Conservation (phyloP, 768 basidiomycete genomes). For the Saitozyma podzolica region DNA sequence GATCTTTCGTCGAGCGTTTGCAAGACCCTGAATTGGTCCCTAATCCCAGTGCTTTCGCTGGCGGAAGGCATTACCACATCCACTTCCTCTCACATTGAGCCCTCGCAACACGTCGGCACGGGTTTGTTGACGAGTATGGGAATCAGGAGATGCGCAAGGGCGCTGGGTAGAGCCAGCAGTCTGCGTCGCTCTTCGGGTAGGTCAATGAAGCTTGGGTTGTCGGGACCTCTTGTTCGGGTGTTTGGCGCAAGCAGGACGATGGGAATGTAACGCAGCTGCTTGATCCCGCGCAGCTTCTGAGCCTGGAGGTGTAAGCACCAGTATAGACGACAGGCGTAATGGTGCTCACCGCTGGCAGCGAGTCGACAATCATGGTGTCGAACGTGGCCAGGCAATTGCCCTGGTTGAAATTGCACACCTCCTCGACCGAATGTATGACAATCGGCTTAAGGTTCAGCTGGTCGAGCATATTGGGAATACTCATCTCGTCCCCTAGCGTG, state of each 20-base stretch:
- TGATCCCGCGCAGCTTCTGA: slow-evolving; percentile 82
- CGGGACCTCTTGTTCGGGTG: slow-evolving; percentile 58
- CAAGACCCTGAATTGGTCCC: too few species aligned
- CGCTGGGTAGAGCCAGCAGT: slow-evolving; percentile 49
- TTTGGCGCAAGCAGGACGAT: slow-evolving; percentile 81
- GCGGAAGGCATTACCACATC: too few species aligned
- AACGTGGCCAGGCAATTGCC: slow-evolving; percentile 82
- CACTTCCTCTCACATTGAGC: too few species aligned
- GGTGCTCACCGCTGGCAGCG: slow-evolving; percentile 73
- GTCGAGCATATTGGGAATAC: slow-evolving; percentile 73
- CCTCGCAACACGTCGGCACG: too few species aligned
- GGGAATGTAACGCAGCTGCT: slow-evolving; percentile 94
- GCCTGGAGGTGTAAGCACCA: too few species aligned
- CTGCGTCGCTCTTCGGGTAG: slow-evolving; percentile 43
- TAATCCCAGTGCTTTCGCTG: too few species aligned
- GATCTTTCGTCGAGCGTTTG: too few species aligned
- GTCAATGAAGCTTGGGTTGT: slow-evolving; percentile 51
- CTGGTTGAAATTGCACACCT: slow-evolving; percentile 56
- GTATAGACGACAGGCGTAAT: too few species aligned
- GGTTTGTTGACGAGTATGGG: too few species aligned
- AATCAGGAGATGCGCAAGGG: too few species aligned
- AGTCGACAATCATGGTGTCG: slow-evolving; percentile 94
- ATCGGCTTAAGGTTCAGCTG: slow-evolving; percentile 77
- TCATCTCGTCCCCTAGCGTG: slow-evolving; percentile 71
- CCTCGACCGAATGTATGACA: slow-evolving; percentile 73